Percentiles rank a stretch among this genome's conserved stretches.
Evolutionary conservation across 1,284 basidiomycete genomes (phyloP).

Genomic region (Trametes versicolor): DNA sequence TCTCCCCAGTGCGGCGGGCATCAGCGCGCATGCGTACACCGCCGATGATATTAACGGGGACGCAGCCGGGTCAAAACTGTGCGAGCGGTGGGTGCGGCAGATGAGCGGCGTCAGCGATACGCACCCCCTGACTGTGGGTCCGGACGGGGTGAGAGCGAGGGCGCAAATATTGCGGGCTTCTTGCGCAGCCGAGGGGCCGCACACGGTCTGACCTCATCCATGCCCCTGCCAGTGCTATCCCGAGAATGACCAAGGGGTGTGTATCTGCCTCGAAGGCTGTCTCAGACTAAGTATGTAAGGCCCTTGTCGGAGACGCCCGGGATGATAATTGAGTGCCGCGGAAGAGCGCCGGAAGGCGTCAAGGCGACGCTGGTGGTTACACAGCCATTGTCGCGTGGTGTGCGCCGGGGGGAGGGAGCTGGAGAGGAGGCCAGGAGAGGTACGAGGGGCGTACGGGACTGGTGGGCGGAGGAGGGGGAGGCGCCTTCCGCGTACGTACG

Average conservation of each 20-base stretch:
- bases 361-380: slow-evolving; percentile 24
- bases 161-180: slow-evolving; percentile 8
- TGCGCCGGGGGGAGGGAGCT: neutral
- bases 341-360: slow-evolving; percentile 1
- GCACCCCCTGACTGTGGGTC: slow-evolving; percentile 9
- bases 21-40: neutral
- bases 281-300: neutral
- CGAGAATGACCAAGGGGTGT: neutral
- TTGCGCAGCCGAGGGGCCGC: neutral
- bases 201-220: neutral
- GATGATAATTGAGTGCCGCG: too few relatives aligned
- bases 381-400: slow-evolving; percentile 16
- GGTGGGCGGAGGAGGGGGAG: slow-evolving; percentile 1
- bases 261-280: neutral
- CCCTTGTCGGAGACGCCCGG: neutral
- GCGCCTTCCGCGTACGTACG: slow-evolving; percentile 27
- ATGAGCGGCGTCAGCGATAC: neutral
- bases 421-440: slow-evolving; percentile 1
- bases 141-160: neutral
- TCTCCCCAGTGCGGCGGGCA: slow-evolving; percentile 2
- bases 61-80: slow-evolving; percentile 1
- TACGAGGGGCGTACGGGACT: neutral
- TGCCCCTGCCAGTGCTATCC: neutral
- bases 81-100: slow-evolving; percentile 3
- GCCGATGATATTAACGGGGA: slow-evolving; percentile 10